Evolutionary conservation across 2,329 filamentous ascomycete genomes (phyloP).

Genomic region (Calonectria montana): DNA sequence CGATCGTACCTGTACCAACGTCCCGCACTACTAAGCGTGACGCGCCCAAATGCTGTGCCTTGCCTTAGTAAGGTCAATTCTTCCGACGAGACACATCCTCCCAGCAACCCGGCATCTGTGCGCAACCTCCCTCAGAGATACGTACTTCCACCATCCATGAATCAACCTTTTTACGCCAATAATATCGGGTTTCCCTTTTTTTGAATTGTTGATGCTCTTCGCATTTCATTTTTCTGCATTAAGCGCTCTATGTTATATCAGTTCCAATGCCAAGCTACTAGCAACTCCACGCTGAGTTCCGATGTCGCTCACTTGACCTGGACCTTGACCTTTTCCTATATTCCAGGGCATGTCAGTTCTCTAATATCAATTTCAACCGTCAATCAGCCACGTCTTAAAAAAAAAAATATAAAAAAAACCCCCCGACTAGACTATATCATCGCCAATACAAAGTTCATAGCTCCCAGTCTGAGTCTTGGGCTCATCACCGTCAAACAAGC

Average conservation of each 20-base stretch:
- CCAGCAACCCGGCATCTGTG: background rate
- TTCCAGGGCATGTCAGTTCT: background rate
- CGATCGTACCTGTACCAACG: background rate
- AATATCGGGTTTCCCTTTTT: background rate
- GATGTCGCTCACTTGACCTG: background rate
- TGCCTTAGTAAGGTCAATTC: background rate
- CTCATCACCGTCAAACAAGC: too few relatives aligned
- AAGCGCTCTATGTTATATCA: too few relatives aligned
- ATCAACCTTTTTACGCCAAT: background rate
- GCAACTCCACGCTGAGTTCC: background rate
- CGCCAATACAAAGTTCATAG: background rate
- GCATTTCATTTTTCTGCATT: background rate
- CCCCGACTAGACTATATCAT: too few relatives aligned
- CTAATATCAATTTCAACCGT: background rate
- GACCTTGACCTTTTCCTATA: background rate
- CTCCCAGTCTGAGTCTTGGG: background rate
- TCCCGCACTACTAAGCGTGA: background rate
- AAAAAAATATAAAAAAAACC: too few relatives aligned
- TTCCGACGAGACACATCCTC: background rate
- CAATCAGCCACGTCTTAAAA: background rate
- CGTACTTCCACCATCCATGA: background rate
- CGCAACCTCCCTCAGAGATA: background rate
- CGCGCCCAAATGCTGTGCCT: background rate
- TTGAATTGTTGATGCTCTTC: background rate
- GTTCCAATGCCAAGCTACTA: background rate